phyloP scores from a whole-genome alignment of 495 filamentous ascomycete species.

The Mytilinidion resinicola region DNA sequence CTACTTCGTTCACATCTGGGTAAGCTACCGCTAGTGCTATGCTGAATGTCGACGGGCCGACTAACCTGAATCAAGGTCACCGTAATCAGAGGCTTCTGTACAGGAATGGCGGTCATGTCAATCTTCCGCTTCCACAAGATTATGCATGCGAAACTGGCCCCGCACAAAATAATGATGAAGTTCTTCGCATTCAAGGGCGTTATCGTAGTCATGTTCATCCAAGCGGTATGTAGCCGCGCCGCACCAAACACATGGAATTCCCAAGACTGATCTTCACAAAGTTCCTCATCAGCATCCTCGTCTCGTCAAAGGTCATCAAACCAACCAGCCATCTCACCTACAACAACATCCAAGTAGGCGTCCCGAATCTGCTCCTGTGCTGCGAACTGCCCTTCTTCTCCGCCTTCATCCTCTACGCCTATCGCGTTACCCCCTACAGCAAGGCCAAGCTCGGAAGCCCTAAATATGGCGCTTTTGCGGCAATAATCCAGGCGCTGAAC shows the following conservation, averaged over 20 bases:
- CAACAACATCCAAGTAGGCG: conserved; percentile 10
- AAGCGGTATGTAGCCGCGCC: conserved; percentile 18
- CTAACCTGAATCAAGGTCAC: neutral
- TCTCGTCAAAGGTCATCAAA: conserved; percentile 9
- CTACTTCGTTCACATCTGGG: conserved; percentile 22
- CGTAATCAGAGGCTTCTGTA: conserved; percentile 20
- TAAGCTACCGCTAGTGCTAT: no score
- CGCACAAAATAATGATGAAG: conserved; percentile 20
- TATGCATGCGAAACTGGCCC: conserved; percentile 10
- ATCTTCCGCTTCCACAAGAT: conserved; percentile 26
- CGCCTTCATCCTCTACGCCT: conserved; percentile 13
- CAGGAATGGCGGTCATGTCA: conserved; percentile 19
- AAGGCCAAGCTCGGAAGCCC: neutral
- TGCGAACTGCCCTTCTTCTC: conserved; percentile 23
- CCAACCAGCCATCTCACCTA: conserved; percentile 17
- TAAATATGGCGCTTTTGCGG: neutral
- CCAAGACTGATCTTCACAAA: neutral
- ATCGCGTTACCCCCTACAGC: conserved; percentile 10
- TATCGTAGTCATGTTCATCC: conserved; percentile 27
- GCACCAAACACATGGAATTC: neutral
- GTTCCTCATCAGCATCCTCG: conserved; percentile 26
- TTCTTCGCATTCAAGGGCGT: conserved; percentile 31
- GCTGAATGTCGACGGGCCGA: no score
- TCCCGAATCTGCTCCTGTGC: conserved; percentile 17
- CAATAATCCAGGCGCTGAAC: conserved; percentile 14